These are phyloP conservation scores for Beauveria brongniartii DNA, from an alignment of 2,329 filamentous ascomycete genomes.

Conservation along the genomic window DNA sequence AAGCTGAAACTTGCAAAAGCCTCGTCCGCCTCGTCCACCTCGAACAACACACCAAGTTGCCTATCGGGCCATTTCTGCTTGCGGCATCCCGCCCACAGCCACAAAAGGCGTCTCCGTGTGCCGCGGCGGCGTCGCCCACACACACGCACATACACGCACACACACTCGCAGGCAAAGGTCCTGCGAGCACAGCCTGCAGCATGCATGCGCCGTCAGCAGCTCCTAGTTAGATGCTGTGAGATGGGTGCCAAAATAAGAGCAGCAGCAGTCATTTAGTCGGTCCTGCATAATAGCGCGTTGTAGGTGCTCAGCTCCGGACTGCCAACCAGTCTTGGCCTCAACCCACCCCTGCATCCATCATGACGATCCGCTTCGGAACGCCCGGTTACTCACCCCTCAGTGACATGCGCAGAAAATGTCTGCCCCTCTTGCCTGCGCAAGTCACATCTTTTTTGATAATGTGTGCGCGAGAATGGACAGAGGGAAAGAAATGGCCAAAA, in stretches of 20 bases:
- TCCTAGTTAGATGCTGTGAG: background rate
- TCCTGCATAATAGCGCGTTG: background rate
- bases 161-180: no score
- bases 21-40: background rate
- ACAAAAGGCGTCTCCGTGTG: background rate
- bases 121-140: background rate
- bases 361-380: conserved; percentile 1
- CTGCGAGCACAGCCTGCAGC: background rate
- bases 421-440: background rate
- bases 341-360: background rate
- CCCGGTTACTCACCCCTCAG: background rate
- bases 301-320: background rate
- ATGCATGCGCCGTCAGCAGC: background rate
- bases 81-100: background rate
- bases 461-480: no score
- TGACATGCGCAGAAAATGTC: background rate
- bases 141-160: background rate
- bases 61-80: background rate
- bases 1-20: background rate
- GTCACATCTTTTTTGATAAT: background rate
- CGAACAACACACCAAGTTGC: background rate
- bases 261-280: background rate
- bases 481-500: background rate
- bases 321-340: background rate
- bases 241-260: background rate